Evolutionary conservation across 2,329 filamentous ascomycete genomes (phyloP).

Genomic region (Claviceps purpurea): DNA sequence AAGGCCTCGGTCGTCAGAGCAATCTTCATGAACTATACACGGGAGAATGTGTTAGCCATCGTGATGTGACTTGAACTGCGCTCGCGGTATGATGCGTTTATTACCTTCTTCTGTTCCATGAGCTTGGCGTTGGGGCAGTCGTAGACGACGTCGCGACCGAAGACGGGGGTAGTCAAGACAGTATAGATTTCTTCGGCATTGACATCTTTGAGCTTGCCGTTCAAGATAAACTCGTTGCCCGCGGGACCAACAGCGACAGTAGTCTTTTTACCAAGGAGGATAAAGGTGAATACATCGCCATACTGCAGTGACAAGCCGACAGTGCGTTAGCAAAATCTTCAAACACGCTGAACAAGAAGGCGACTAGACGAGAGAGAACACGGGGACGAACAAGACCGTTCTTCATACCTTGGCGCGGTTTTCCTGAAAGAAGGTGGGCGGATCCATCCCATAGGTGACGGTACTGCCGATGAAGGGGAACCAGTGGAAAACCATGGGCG

Average conservation of each 20-base stretch:
- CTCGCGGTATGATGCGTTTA: no score
- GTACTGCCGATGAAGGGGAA: constrained; percentile 81
- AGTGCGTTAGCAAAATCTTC: neutral
- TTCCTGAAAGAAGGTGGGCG: constrained; percentile 71
- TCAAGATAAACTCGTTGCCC: constrained; percentile 84
- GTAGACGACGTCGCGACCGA: constrained; percentile 78
- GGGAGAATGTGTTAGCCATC: neutral
- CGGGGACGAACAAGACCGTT: constrained; percentile 2
- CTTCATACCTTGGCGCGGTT: constrained; percentile 58
- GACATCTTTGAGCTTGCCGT: constrained; percentile 80
- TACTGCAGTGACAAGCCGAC: constrained; percentile 37
- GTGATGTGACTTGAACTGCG: neutral
- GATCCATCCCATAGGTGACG: constrained; percentile 88
- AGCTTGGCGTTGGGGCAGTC: constrained; percentile 84
- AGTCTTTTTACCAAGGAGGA: constrained; percentile 78
- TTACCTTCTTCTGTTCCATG: constrained; percentile 91
- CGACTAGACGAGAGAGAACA: neutral
- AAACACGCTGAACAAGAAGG: neutral
- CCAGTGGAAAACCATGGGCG: constrained; percentile 69
- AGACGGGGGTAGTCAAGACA: constrained; percentile 57
- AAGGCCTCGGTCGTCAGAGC: constrained; percentile 65
- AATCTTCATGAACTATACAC: constrained; percentile 61
- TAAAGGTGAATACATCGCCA: constrained; percentile 80
- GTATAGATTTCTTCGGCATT: constrained; percentile 85
- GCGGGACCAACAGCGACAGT: constrained; percentile 72